Evolutionary conservation across 169 alveolate species (phyloP), one percentile per base, ranked within the genome.

Genomic region (Babesia gibsoni): DNA sequence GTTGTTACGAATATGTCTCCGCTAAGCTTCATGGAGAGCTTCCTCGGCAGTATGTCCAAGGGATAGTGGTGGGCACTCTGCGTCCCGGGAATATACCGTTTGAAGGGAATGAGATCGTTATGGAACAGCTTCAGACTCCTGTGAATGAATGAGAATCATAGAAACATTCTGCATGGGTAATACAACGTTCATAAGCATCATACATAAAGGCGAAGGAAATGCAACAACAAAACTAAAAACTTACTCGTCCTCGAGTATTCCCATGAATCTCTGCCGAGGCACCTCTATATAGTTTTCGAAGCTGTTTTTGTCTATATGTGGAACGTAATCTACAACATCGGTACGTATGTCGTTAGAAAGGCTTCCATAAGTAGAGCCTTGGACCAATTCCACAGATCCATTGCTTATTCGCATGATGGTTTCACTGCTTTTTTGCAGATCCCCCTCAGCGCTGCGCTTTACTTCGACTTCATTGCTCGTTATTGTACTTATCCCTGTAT

Each of bases 51-150:
- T 0, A 54, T 32, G 20, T 30, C 46, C 42, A 75, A 42, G 16
- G 84, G 84, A 36, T 75, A 75, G 64, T 75, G 52, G 33, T 75
- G 84, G 0, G 84, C 84, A 27, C 41, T 32, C 30, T 32, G 73
- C 1, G 66, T 59, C 42, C 84, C 84, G 9, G 46, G 59, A 0
- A 64, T 54, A 30, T 75, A 75, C 22, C 41, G 54, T 52, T 75
- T 75, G 52, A 48, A 75, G 7, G 68, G 64, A 1, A 75, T 75
- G 0, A 27, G 23, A 10, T 54, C 4, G 27, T 59, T 59, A 20
- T 42, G 9, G 18, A 41, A 10, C 12, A 75, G 16, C 27, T 42
- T 41, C 29, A 12, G 9, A 20, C 3, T 41, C 8, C 72, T 61
- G 72, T 12, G 10, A 16, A 12, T 16, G 46, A 39, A 39, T 39